Evolutionary conservation across 179 eudicot species (phyloP).

Genomic region (Sideroxylon spinosum): DNA sequence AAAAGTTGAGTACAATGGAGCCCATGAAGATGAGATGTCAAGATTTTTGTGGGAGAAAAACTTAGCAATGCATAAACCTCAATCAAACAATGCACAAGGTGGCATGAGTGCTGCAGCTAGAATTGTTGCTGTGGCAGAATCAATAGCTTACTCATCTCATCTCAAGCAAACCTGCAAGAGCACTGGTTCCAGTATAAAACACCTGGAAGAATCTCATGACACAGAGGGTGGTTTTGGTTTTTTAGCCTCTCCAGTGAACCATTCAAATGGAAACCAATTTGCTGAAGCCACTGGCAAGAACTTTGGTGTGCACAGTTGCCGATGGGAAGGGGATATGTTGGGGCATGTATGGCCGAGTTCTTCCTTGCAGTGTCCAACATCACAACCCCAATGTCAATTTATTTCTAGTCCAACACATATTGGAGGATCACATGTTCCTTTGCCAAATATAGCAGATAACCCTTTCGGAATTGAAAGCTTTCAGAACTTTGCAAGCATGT

Average conservation of each 20-base stretch:
- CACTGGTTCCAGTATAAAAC: constrained; percentile 13
- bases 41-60: neutral
- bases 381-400: neutral
- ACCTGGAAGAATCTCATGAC: constrained; percentile 6
- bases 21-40: neutral
- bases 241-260: neutral
- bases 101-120: constrained; percentile 5
- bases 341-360: neutral
- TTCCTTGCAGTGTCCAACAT: constrained; percentile 11
- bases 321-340: constrained; percentile 13
- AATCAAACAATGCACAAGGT: constrained; percentile 7
- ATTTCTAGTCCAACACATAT: neutral
- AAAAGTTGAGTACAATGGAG: neutral
- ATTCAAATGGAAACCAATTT: constrained; percentile 7
- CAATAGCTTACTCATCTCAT: constrained; percentile 8
- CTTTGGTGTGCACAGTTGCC: neutral
- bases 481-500: constrained; percentile 9
- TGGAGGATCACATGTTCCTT: constrained; percentile 7
- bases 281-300: constrained; percentile 2
- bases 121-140: neutral
- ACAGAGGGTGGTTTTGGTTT: constrained; percentile 3
- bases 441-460: neutral
- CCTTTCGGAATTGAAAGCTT: constrained; percentile 9
- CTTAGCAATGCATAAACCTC: constrained; percentile 11
- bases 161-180: constrained; percentile 11